Conservation (phyloP, 1,139 yeast genomes). For the Ashbya aceris region DNA sequence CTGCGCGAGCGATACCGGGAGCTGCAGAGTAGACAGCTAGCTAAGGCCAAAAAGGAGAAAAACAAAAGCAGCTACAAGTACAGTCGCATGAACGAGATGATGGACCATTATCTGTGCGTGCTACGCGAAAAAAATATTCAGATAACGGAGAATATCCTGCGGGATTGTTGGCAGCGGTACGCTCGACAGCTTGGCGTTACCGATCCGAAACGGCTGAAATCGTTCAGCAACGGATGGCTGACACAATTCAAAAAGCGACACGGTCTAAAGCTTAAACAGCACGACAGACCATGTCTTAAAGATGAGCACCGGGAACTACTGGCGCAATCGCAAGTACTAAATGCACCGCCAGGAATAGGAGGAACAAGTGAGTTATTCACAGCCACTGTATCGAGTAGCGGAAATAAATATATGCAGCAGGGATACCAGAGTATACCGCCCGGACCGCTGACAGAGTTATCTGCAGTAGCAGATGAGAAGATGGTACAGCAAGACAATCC, state of each 20-base stretch:
- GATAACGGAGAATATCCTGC: constrained; percentile 8
- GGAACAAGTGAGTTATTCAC: not conserved
- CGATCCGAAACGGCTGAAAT: constrained; percentile 10
- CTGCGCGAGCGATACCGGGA: constrained; percentile 5
- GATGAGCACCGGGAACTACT: too few species aligned
- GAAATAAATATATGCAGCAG: too few species aligned
- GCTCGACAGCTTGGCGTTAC: constrained; percentile 5
- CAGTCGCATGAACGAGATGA: constrained; percentile 8
- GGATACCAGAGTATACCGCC: too few species aligned
- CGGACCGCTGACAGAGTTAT: not conserved
- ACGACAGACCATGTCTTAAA: not conserved
- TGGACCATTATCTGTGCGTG: constrained; percentile 8
- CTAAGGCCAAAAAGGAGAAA: constrained; percentile 6
- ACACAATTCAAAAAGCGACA: constrained; percentile 11
- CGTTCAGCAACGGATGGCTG: constrained; percentile 12
- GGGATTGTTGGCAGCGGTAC: constrained; percentile 8
- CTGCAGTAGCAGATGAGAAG: not conserved
- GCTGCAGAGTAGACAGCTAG: constrained; percentile 3
- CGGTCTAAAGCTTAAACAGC: not conserved
- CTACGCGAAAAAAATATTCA: constrained; percentile 6
- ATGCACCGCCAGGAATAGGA: too few species aligned
- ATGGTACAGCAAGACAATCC: not conserved
- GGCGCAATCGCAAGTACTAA: too few species aligned
- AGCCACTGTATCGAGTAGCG: not conserved
- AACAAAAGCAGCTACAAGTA: constrained; percentile 7